phyloP scores from a whole-genome alignment of 1,284 basidiomycete species.

The Irpex sp. region DNA sequence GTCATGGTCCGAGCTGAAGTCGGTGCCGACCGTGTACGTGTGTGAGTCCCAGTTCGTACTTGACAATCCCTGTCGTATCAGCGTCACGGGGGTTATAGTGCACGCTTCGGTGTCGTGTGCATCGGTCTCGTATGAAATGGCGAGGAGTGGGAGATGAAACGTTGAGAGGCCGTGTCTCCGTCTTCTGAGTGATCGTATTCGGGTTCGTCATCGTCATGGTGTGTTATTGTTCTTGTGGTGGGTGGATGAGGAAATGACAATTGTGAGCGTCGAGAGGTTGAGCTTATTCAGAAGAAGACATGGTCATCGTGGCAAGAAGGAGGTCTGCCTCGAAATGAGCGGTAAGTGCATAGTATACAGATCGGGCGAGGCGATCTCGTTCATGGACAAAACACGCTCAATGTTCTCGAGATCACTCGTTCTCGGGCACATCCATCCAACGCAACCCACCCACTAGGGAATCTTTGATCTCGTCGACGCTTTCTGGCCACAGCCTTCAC shows the following conservation, averaged over 20 bases:
- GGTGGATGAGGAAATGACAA: constrained; percentile 23
- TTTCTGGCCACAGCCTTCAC: no score
- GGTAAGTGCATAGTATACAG: no score
- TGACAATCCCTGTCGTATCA: constrained; percentile 23
- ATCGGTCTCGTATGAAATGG: constrained; percentile 27
- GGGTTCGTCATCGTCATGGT: constrained; percentile 13
- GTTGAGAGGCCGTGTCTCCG: constrained; percentile 74
- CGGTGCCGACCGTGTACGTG: constrained; percentile 39
- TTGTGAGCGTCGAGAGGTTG: constrained; percentile 13
- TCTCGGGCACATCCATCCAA: no score
- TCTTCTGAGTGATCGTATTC: constrained; percentile 34
- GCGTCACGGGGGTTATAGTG: constrained; percentile 18
- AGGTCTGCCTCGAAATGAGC: no score
- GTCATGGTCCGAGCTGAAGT: constrained; percentile 35
- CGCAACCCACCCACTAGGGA: no score
- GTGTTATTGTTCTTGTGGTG: constrained; percentile 18
- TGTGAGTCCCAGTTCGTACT: constrained; percentile 15
- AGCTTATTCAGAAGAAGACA: neutral
- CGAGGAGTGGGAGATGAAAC: constrained; percentile 69
- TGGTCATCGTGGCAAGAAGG: neutral
- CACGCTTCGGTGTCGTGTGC: constrained; percentile 21
- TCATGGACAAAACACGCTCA: no score
- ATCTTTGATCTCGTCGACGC: no score
- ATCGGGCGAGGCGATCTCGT: no score
- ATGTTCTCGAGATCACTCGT: no score